These are phyloP conservation scores for Serendipita sp. DNA, from an alignment of 768 basidiomycete genomes.

Conservation along the genomic window DNA sequence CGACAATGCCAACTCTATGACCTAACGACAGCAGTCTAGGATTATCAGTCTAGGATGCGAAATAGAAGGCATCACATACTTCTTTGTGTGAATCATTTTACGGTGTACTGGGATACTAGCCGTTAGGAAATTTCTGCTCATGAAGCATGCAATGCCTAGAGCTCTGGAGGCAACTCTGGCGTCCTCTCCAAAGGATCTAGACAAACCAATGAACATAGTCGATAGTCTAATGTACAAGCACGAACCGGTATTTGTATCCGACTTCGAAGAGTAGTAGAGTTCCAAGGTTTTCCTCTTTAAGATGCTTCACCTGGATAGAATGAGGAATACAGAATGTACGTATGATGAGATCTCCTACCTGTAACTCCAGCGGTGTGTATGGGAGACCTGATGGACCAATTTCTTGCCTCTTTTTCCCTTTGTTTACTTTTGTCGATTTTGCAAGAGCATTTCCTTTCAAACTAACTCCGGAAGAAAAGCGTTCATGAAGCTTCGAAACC, in stretches of 20 bases:
- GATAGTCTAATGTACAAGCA: neutral
- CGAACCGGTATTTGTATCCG: conserved; percentile 54
- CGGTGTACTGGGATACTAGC: conserved; percentile 61
- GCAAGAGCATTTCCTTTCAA: neutral
- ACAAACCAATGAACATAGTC: neutral
- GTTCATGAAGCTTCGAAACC: conserved; percentile 6
- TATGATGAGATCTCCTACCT: conserved; percentile 24
- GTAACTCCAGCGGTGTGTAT: conserved; percentile 65
- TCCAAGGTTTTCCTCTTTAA: conserved; percentile 50
- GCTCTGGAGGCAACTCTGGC: conserved; percentile 66
- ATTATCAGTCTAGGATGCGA: conserved; percentile 4
- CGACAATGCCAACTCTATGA: conserved; percentile 47
- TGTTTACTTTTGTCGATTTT: conserved; percentile 13
- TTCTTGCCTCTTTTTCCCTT: conserved; percentile 21
- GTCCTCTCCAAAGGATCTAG: conserved; percentile 65
- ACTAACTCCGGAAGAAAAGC: neutral
- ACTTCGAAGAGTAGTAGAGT: conserved; percentile 64
- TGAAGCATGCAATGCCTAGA: conserved; percentile 61
- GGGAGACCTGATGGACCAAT: conserved; percentile 53
- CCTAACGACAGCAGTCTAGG: conserved; percentile 57
- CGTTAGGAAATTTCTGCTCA: conserved; percentile 52
- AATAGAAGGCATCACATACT: conserved; percentile 26
- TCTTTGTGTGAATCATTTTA: conserved; percentile 51
- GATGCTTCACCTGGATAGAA: conserved; percentile 29
- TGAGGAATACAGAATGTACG: neutral